phyloP scores from a whole-genome alignment of 1,284 basidiomycete genomes.

The Microbotryum violaceum region DNA sequence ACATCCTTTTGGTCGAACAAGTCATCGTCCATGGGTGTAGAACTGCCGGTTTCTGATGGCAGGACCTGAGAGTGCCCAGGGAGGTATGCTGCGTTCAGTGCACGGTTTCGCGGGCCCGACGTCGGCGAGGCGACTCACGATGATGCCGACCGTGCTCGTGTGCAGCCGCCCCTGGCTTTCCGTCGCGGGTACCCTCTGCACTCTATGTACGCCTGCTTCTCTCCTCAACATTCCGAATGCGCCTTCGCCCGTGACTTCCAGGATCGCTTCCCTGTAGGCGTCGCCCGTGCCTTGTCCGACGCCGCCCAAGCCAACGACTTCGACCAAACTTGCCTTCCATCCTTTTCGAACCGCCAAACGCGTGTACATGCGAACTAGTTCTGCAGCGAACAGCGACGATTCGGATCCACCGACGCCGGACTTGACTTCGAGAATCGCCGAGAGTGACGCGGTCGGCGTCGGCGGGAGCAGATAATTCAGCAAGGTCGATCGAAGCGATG shows the following conservation, averaged over 20 bases:
- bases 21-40: conserved; percentile 43
- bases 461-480: conserved; percentile 64
- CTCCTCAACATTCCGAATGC: conserved; percentile 73
- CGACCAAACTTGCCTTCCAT: conserved; percentile 43
- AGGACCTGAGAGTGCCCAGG: conserved; percentile 53
- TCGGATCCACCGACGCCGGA: conserved; percentile 90
- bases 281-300: conserved; percentile 18
- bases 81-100: not conserved
- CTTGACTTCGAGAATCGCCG: conserved; percentile 81
- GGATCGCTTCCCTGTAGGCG: conserved; percentile 56
- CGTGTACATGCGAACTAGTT: conserved; percentile 76
- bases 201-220: conserved; percentile 93
- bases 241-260: conserved; percentile 70
- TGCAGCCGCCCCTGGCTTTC: conserved; percentile 81
- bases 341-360: conserved; percentile 53
- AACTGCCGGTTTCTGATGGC: conserved; percentile 50
- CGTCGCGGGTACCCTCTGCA: conserved; percentile 87
- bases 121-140: conserved; percentile 51
- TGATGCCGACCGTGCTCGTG: conserved; percentile 81
- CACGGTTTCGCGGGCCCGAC: conserved; percentile 16
- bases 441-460: conserved; percentile 56
- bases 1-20: conserved; percentile 76
- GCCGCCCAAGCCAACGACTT: conserved; percentile 19
- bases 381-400: conserved; percentile 69
- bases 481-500: conserved; percentile 51